Percentiles rank a stretch among this genome's conserved stretches.
Conservation (phyloP, 1,139 yeast genomes). For the Yamadazyma kanchanaburiensis region DNA sequence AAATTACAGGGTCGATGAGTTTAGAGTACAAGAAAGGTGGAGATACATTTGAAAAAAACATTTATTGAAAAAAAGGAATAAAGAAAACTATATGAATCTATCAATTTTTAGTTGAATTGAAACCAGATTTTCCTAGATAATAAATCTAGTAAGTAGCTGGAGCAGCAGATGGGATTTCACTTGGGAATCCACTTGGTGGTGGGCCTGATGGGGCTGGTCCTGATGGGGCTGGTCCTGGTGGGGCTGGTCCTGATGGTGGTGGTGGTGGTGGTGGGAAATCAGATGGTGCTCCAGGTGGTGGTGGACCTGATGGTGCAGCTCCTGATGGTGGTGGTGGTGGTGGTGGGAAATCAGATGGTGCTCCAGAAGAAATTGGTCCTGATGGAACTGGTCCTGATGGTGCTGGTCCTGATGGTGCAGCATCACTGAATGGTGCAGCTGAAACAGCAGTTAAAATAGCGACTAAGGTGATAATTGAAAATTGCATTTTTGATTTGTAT, state of each 20-base stretch:
- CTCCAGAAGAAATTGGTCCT: neutral
- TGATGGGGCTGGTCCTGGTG: neutral
- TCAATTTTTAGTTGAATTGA: too few species aligned
- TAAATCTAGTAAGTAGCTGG: neutral
- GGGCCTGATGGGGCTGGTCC: neutral
- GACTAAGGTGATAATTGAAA: constrained; percentile 14
- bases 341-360: neutral
- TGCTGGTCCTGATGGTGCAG: neutral
- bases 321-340: neutral
- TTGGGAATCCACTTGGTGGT: neutral
- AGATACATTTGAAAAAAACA: too few species aligned
- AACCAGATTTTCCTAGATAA: too few species aligned
- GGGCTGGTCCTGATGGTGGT: neutral
- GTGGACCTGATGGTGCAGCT: neutral
- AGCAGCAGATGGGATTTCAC: neutral
- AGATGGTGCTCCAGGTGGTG: neutral
- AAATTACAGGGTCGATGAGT: too few species aligned
- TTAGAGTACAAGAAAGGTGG: too few species aligned
- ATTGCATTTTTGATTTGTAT: constrained; percentile 11
- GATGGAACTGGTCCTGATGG: neutral
- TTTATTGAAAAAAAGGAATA: neutral
- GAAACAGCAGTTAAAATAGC: constrained; percentile 24
- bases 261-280: neutral
- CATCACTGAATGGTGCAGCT: neutral
- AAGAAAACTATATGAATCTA: neutral